Conservation (phyloP, 2,329 filamentous ascomycete species). For the Arthrobotrys conoides region DNA sequence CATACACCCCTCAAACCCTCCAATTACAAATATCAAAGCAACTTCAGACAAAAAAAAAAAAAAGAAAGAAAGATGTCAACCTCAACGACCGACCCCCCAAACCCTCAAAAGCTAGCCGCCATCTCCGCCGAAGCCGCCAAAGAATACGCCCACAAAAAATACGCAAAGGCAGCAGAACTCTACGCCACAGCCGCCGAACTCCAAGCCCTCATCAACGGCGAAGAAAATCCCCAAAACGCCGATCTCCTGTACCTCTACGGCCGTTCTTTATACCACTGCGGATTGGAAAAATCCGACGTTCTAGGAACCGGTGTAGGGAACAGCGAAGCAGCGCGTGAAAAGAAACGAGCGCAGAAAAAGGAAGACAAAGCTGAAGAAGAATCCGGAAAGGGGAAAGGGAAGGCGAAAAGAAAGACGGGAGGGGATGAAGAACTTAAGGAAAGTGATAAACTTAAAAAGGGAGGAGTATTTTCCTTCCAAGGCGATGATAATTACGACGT, state of each 20-base stretch:
- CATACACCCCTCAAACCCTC: not conserved
- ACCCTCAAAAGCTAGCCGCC: conserved; percentile 56
- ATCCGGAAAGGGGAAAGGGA: conserved; percentile 66
- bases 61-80: conserved; percentile 34
- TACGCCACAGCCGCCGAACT: conserved; percentile 91
- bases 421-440: conserved; percentile 62
- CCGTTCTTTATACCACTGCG: conserved; percentile 91
- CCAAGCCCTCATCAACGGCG: conserved; percentile 91
- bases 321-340: conserved; percentile 75
- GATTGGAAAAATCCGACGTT: conserved; percentile 93
- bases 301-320: conserved; percentile 76
- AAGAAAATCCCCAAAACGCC: conserved; percentile 81
- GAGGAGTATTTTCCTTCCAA: conserved; percentile 79
- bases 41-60: not conserved
- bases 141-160: conserved; percentile 86
- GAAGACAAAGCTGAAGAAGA: conserved; percentile 67
- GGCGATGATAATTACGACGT: conserved; percentile 85
- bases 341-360: conserved; percentile 69
- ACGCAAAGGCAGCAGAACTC: conserved; percentile 84
- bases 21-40: not conserved
- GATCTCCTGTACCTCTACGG: conserved; percentile 96
- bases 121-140: conserved; percentile 63
- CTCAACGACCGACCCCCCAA: conserved; percentile 19
- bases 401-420: conserved; percentile 65
- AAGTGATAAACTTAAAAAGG: conserved; percentile 65